phyloP scores from a whole-genome alignment of 306 rosid species.

The Canavalia ensiformis region DNA sequence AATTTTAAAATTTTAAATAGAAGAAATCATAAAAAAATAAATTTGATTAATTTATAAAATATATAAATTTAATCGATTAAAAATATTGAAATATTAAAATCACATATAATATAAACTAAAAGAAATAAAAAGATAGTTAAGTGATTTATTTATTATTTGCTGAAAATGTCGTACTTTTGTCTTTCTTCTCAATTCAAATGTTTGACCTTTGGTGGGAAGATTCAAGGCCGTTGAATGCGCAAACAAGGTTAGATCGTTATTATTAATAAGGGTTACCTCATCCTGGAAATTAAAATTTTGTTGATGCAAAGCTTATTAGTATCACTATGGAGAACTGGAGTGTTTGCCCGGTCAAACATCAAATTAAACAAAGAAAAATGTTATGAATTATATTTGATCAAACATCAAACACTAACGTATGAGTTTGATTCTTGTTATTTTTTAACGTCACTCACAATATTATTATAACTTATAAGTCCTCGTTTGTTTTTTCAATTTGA shows the following conservation, averaged over 20 bases:
- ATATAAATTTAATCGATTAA: too few relatives aligned
- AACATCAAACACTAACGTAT: background rate
- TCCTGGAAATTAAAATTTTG: background rate
- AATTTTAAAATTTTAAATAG: too few relatives aligned
- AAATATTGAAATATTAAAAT: too few relatives aligned
- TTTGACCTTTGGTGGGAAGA: background rate
- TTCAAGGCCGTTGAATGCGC: background rate
- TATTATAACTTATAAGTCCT: background rate
- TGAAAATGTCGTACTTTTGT: background rate
- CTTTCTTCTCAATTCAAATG: slow-evolving; percentile 13
- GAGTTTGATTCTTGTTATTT: background rate
- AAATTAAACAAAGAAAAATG: background rate
- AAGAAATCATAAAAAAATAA: too few relatives aligned
- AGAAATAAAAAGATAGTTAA: too few relatives aligned
- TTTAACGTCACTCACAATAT: background rate
- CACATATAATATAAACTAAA: too few relatives aligned
- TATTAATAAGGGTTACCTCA: background rate
- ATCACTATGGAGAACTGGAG: background rate
- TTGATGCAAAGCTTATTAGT: background rate
- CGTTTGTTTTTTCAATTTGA: background rate
- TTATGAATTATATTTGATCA: background rate
- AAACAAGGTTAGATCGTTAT: background rate
- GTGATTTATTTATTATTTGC: background rate
- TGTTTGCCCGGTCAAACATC: background rate
- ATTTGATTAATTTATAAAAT: too few relatives aligned